phyloP scores from a whole-genome alignment of 768 basidiomycete species.

The Floccularia luteovirens region DNA sequence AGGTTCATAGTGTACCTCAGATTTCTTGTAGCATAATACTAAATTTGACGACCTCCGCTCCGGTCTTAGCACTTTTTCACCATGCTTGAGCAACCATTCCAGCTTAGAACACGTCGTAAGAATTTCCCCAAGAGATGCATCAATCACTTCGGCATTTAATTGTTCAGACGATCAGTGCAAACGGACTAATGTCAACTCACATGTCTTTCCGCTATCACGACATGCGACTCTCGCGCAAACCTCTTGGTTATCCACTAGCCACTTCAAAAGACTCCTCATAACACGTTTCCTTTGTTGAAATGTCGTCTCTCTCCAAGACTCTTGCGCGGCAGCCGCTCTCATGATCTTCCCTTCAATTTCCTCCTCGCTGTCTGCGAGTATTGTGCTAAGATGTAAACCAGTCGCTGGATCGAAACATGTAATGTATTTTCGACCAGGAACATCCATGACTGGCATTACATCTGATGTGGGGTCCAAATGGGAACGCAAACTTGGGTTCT shows the following conservation, averaged over 20 bases:
- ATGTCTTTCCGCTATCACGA: slow-evolving; percentile 92
- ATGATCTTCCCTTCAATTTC: slow-evolving; percentile 73
- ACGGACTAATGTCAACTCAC: slow-evolving; percentile 33
- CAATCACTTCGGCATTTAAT: slow-evolving; percentile 61
- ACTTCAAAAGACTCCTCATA: slow-evolving; percentile 80
- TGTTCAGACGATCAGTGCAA: background rate
- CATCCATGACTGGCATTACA: slow-evolving; percentile 40
- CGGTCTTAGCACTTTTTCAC: slow-evolving; percentile 69
- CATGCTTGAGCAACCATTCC: slow-evolving; percentile 85
- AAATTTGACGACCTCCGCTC: slow-evolving; percentile 62
- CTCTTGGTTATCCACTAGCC: slow-evolving; percentile 91
- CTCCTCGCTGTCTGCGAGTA: slow-evolving; percentile 62
- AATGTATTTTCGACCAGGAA: slow-evolving; percentile 57
- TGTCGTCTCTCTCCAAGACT: slow-evolving; percentile 63
- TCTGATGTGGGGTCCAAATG: slow-evolving; percentile 51
- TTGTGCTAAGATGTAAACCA: slow-evolving; percentile 70
- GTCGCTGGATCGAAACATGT: slow-evolving; percentile 93
- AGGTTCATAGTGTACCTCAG: slow-evolving; percentile 81
- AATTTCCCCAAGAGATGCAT: slow-evolving; percentile 92
- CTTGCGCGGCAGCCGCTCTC: slow-evolving; percentile 59
- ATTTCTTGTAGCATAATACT: slow-evolving; percentile 69
- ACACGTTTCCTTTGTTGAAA: slow-evolving; percentile 80
- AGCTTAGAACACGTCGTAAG: slow-evolving; percentile 92
- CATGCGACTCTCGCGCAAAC: slow-evolving; percentile 81
- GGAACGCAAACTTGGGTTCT: slow-evolving; percentile 53